A percentile compares a stretch with the other conserved stretches of the same genome.
Conservation (phyloP, 768 basidiomycete species). For the Paxillus ammoniavirescens region DNA sequence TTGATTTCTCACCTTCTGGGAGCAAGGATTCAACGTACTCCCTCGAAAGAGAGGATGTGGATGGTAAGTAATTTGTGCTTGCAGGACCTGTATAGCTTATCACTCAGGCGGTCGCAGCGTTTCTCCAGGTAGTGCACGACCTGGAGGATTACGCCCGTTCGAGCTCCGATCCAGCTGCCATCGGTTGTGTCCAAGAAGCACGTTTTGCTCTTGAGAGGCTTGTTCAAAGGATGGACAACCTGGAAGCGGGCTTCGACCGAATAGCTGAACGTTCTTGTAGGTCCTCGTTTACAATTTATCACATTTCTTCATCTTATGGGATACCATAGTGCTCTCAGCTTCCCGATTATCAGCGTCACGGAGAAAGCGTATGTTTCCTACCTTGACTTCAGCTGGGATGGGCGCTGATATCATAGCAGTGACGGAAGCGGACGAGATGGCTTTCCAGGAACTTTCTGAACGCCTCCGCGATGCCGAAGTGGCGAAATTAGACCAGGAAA, state of each 20-base stretch:
- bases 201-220: constrained; percentile 64
- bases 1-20: constrained; percentile 78
- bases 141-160: constrained; percentile 56
- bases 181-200: constrained; percentile 61
- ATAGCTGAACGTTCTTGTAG: constrained; percentile 82
- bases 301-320: constrained; percentile 4
- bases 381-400: not conserved
- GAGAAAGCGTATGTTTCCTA: constrained; percentile 59
- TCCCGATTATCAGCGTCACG: constrained; percentile 69
- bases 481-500: constrained; percentile 55
- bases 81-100: not conserved
- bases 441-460: constrained; percentile 68
- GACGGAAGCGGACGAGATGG: constrained; percentile 71
- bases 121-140: constrained; percentile 63
- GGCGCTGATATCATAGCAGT: constrained; percentile 38
- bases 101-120: constrained; percentile 38
- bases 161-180: constrained; percentile 43
- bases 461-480: constrained; percentile 63
- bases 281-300: constrained; percentile 21
- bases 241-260: constrained; percentile 80
- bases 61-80: constrained; percentile 46
- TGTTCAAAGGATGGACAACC: constrained; percentile 71
- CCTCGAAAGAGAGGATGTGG: constrained; percentile 67
- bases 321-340: constrained; percentile 63
- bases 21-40: constrained; percentile 61